Evolutionary conservation across 2,329 filamentous ascomycete genomes (phyloP).

Genomic region (Diaporthe aspalathi): DNA sequence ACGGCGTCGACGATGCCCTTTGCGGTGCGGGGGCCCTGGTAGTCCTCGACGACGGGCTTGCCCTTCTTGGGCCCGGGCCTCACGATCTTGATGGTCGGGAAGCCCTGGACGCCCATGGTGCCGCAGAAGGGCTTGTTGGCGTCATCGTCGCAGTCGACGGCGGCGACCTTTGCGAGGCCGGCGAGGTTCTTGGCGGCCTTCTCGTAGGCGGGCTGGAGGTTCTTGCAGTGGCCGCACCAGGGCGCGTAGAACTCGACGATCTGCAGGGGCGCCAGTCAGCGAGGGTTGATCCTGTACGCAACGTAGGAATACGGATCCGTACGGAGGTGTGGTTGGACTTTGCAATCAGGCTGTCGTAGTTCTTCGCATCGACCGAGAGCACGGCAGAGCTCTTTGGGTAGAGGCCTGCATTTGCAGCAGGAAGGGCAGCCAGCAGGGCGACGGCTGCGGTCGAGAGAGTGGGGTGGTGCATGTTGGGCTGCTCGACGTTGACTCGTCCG

Average conservation of each 20-base stretch:
- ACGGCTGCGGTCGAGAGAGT: slow-evolving; percentile 67
- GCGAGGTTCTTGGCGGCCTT: slow-evolving; percentile 89
- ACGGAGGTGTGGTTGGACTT: slow-evolving; percentile 94
- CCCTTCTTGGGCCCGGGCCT: slow-evolving; percentile 81
- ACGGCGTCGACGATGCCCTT: slow-evolving; percentile 89
- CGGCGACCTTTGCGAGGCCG: slow-evolving; percentile 94
- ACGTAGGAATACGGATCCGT: slow-evolving; percentile 50
- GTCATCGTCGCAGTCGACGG: slow-evolving; percentile 95
- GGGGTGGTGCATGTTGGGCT: slow-evolving; percentile 63
- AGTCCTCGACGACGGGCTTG: slow-evolving; percentile 88
- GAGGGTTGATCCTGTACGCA: not conserved
- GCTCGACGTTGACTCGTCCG: slow-evolving; percentile 6
- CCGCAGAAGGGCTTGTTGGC: slow-evolving; percentile 90
- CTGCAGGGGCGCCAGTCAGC: slow-evolving; percentile 48
- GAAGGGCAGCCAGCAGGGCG: slow-evolving; percentile 73
- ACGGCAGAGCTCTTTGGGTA: slow-evolving; percentile 92
- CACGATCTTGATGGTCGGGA: slow-evolving; percentile 95
- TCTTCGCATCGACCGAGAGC: slow-evolving; percentile 81
- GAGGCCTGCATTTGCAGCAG: slow-evolving; percentile 71
- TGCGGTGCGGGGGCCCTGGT: slow-evolving; percentile 85
- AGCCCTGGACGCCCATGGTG: slow-evolving; percentile 88
- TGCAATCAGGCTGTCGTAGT: slow-evolving; percentile 84
- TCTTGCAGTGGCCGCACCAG: slow-evolving; percentile 98
- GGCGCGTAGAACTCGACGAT: slow-evolving; percentile 92
- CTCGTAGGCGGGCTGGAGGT: slow-evolving; percentile 94